Evolutionary conservation across 1,284 basidiomycete species (phyloP), one percentile per base, ranked within the genome.

Genomic region (Melampsora americana): DNA sequence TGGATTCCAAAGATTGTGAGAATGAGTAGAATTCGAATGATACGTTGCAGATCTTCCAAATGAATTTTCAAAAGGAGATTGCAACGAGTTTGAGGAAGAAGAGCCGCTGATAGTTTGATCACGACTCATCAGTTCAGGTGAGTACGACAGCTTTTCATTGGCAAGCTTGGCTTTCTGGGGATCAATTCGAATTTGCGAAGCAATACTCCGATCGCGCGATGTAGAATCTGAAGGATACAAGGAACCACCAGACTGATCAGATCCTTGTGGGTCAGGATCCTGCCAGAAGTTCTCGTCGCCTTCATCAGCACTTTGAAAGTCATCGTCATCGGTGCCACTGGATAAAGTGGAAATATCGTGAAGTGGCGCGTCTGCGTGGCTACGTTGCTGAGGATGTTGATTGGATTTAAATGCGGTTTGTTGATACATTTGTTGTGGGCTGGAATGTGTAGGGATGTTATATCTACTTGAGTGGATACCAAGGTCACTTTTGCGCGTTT

Each of bases 301-400:
- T 67, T 74, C 72, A 32, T 67, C 64, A 4, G 72, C 72, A 48
- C 72, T 74, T 74, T 66, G 61, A n/a, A 74, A 74, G 20, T 67
- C 72, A 14, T 74, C 72, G 30, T 74, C 72, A 46, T 59, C 48
- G 59, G 30, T 61, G 39, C 42, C 32, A 18, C 72, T 61, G 59
- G 26, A 26, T 11, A 23, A 30, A 1, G 18, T 46, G 9, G 32
- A 30, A 39, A 62, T 23, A 28, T 62, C 60, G 53, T 56, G 53
- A n/a, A 56, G 26, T 56, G 20, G 53, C 1, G 53, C 26, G 7
- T n/a, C 53, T 56, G 53, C 6, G 11, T n/a, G 53, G 20, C 26
- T 56, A 23, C 20, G 20, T n/a, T 39, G 28, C 59, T 48, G 16
- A 28, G 60, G 62, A 20, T 30, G 14, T 39, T 6, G n/a, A 42